Evolutionary conservation across 768 basidiomycete genomes (phyloP).

Genomic region (Cubamyces lactineus): DNA sequence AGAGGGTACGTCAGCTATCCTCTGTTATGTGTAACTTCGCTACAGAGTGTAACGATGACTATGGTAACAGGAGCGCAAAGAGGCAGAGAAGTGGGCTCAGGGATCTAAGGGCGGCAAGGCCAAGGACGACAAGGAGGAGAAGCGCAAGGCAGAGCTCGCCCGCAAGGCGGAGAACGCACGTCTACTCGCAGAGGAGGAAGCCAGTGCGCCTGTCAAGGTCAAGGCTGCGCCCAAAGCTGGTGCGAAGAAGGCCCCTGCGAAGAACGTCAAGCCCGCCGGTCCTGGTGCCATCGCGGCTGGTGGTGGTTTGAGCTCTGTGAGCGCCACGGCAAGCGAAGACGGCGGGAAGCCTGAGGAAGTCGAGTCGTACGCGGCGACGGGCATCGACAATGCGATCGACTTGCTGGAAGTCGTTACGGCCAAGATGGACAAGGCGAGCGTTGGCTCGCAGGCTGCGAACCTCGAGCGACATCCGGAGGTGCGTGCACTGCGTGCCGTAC

Average conservation of each 20-base stretch:
- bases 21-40: neutral
- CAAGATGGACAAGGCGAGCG: slow-evolving; percentile 90
- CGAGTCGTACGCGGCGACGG: slow-evolving; percentile 81
- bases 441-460: slow-evolving; percentile 83
- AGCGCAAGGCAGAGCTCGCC: slow-evolving; percentile 77
- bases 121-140: slow-evolving; percentile 78
- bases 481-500: slow-evolving; percentile 28
- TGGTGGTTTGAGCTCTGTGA: slow-evolving; percentile 44
- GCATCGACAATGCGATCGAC: slow-evolving; percentile 90
- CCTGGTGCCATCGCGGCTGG: slow-evolving; percentile 87
- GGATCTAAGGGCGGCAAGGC: slow-evolving; percentile 67
- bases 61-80: slow-evolving; percentile 63
- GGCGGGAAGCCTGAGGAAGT: slow-evolving; percentile 44
- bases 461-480: slow-evolving; percentile 95
- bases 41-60: neutral
- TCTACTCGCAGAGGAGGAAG: slow-evolving; percentile 88
- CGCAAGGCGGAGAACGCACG: slow-evolving; percentile 87
- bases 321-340: slow-evolving; percentile 32
- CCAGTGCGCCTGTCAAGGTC: slow-evolving; percentile 54
- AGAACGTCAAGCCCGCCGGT: slow-evolving; percentile 62
- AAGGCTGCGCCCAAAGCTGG: slow-evolving; percentile 69
- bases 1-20: slow-evolving; percentile 52
- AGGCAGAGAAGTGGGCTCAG: slow-evolving; percentile 69
- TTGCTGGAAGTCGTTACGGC: slow-evolving; percentile 86
- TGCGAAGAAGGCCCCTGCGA: slow-evolving; percentile 53